These are phyloP conservation scores for Pyrrhoderma lamaoense DNA, from an alignment of 1,284 basidiomycete species.

Conservation along the genomic window DNA sequence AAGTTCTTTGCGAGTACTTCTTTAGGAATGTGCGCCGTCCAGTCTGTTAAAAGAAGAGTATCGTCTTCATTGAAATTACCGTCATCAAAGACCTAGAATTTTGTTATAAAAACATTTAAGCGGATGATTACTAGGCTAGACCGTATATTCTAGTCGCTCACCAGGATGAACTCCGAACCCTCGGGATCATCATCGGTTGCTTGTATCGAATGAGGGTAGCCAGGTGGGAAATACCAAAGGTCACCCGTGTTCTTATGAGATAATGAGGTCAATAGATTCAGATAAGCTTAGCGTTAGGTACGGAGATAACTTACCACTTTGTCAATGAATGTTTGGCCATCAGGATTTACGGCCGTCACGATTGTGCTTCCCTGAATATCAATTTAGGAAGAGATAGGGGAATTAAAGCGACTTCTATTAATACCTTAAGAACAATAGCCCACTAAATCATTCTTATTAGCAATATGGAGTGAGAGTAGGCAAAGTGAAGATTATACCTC, in stretches of 20 bases:
- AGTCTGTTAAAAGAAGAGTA: slow-evolving; percentile 45
- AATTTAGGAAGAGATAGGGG: background rate
- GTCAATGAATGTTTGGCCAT: slow-evolving; percentile 43
- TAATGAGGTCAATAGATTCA: slow-evolving; percentile 9
- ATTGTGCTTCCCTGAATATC: slow-evolving; percentile 54
- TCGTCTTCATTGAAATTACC: slow-evolving; percentile 50
- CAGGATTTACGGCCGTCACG: slow-evolving; percentile 50
- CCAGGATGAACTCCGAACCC: slow-evolving; percentile 65
- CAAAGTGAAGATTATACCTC: slow-evolving; percentile 39
- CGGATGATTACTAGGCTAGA: no score
- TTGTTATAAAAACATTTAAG: background rate
- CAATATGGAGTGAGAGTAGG: slow-evolving; percentile 22
- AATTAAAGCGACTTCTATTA: no score
- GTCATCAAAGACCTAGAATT: slow-evolving; percentile 34
- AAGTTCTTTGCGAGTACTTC: slow-evolving; percentile 53
- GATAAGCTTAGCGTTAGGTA: background rate
- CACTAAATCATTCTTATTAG: slow-evolving; percentile 35
- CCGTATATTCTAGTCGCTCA: no score
- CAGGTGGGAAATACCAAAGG: slow-evolving; percentile 63
- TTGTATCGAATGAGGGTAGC: slow-evolving; percentile 59
- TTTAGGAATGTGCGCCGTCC: slow-evolving; percentile 43
- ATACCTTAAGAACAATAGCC: slow-evolving; percentile 58
- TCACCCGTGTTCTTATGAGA: slow-evolving; percentile 29
- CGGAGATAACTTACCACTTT: slow-evolving; percentile 1
- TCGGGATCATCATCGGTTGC: slow-evolving; percentile 46